Conservation (phyloP, 495 filamentous ascomycete species). For the Immersiella caudata region DNA sequence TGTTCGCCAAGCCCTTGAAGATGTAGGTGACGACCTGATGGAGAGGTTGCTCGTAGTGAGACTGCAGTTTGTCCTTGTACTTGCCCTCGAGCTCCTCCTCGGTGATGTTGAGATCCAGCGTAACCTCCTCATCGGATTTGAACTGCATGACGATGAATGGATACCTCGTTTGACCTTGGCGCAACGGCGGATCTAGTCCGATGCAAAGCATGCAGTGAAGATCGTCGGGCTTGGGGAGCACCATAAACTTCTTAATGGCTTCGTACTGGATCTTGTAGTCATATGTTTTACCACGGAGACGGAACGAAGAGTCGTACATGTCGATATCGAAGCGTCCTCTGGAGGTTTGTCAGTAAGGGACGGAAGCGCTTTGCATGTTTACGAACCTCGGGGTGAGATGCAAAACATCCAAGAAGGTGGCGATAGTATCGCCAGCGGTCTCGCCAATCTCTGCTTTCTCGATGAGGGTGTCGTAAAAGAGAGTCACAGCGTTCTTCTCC, state of each 20-base stretch:
- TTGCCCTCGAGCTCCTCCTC: constrained; percentile 78
- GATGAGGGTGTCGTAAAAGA: constrained; percentile 97
- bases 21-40: constrained; percentile 90
- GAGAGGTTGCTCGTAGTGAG: constrained; percentile 89
- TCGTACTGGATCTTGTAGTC: constrained; percentile 99
- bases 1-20: constrained; percentile 89
- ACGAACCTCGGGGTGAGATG: constrained; percentile 93
- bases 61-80: constrained; percentile 84
- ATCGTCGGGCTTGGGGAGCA: constrained; percentile 96
- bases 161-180: constrained; percentile 97
- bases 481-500: constrained; percentile 87
- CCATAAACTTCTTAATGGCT: constrained; percentile 96
- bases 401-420: constrained; percentile 94
- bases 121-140: constrained; percentile 96
- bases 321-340: constrained; percentile 99
- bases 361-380: background rate
- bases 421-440: constrained; percentile 94
- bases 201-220: constrained; percentile 92
- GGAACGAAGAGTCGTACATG: constrained; percentile 98
- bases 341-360: constrained; percentile 38
- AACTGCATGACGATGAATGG: constrained; percentile 99
- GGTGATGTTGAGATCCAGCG: constrained; percentile 96
- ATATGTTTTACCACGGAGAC: constrained; percentile 97
- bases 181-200: constrained; percentile 91
- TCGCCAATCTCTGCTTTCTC: constrained; percentile 99